Evolutionary conservation across 257 asterid genomes (phyloP).

Genomic region (Salvia rosmarinus): DNA sequence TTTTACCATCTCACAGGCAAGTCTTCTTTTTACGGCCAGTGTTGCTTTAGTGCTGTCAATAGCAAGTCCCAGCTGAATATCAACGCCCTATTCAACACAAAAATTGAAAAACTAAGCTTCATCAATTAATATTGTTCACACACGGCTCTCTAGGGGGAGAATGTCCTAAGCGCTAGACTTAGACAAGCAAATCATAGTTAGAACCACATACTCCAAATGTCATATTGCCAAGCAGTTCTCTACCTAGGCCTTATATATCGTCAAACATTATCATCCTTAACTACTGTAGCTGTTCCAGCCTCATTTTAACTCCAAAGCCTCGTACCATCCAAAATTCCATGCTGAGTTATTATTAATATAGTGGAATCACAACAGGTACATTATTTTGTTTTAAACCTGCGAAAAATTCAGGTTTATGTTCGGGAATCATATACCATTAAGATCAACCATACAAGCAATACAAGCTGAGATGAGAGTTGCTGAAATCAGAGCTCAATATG

Average conservation of each 20-base stretch:
- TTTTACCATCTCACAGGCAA: constrained; percentile 99
- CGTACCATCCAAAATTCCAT: background rate
- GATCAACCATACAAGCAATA: background rate
- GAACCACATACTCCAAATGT: background rate
- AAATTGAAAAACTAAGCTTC: constrained; percentile 18
- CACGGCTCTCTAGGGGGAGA: background rate
- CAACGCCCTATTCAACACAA: constrained; percentile 75
- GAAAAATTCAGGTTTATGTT: background rate
- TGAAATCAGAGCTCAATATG: background rate
- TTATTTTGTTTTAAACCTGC: background rate
- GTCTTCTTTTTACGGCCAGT: constrained; percentile 96
- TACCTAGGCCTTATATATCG: background rate
- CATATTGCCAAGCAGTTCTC: background rate
- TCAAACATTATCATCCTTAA: background rate
- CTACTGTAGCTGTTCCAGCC: constrained; percentile 2
- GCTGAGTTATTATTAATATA: background rate
- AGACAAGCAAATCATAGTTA: background rate
- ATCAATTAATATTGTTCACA: background rate
- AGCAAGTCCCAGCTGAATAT: constrained; percentile 97
- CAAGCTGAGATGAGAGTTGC: background rate
- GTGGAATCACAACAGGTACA: background rate
- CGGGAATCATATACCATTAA: background rate
- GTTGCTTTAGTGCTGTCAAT: constrained; percentile 97
- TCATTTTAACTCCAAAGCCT: background rate
- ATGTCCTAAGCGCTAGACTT: constrained; percentile 28